Percentiles rank a stretch among this genome's conserved stretches.
These are phyloP conservation scores for Monilinia vaccinii-corymbosi DNA, from an alignment of 2,329 filamentous ascomycete genomes.

Conservation along the genomic window DNA sequence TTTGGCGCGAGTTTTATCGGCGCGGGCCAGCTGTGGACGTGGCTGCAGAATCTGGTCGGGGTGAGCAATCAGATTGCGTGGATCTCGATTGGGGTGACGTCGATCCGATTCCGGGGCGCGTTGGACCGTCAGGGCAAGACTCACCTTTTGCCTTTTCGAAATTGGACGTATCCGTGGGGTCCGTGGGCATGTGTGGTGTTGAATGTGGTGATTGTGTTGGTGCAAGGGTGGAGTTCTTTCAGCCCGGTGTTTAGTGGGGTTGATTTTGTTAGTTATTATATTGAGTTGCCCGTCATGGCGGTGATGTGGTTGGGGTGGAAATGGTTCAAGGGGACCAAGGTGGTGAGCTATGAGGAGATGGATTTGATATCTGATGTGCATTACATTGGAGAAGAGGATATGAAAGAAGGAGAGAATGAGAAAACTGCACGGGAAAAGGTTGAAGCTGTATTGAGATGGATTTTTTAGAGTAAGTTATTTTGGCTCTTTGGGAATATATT, in stretches of 20 bases:
- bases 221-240: slow-evolving; percentile 57
- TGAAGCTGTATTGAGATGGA: slow-evolving; percentile 24
- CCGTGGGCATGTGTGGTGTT: slow-evolving; percentile 47
- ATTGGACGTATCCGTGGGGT: slow-evolving; percentile 57
- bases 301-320: slow-evolving; percentile 49
- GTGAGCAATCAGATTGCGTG: slow-evolving; percentile 60
- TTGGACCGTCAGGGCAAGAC: slow-evolving; percentile 49
- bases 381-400: slow-evolving; percentile 26
- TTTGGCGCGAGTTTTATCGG: slow-evolving; percentile 59
- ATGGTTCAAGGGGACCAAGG: slow-evolving; percentile 36
- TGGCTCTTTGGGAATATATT: no score
- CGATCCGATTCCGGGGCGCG: slow-evolving; percentile 53
- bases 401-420: slow-evolving; percentile 19
- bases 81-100: slow-evolving; percentile 55
- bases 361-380: slow-evolving; percentile 42
- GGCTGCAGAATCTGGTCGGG: slow-evolving; percentile 59
- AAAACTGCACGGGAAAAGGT: slow-evolving; percentile 22
- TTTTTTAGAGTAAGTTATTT: slow-evolving; percentile 16
- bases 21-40: slow-evolving; percentile 55
- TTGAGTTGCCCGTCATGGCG: slow-evolving; percentile 52
- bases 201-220: slow-evolving; percentile 50
- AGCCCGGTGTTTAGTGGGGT: slow-evolving; percentile 48
- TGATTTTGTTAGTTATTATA: slow-evolving; percentile 54
- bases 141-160: slow-evolving; percentile 53
- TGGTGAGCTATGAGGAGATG: slow-evolving; percentile 38